These are phyloP conservation scores for Populus nigra DNA, from an alignment of 345 rosid genomes.

Conservation along the genomic window DNA sequence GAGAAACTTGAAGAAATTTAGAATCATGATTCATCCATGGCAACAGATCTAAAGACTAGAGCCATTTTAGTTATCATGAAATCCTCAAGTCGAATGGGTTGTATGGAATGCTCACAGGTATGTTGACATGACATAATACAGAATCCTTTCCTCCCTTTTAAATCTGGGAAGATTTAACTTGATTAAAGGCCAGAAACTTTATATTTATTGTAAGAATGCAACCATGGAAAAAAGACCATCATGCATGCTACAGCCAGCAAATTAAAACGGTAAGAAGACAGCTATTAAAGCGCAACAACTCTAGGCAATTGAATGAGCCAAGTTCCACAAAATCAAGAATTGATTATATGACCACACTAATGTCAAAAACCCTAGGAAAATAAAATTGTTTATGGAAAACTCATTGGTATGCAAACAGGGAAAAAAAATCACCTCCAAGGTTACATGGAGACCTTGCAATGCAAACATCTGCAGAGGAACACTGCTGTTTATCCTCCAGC, in stretches of 20 bases:
- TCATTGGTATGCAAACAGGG: background rate
- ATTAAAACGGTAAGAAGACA: background rate
- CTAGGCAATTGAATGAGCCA: background rate
- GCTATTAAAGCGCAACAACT: background rate
- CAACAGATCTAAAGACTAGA: background rate
- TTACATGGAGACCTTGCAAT: background rate
- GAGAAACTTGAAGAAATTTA: background rate
- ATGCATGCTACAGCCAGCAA: background rate
- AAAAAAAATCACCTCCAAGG: background rate
- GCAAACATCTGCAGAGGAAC: background rate
- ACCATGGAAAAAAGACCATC: background rate
- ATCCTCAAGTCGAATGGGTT: background rate
- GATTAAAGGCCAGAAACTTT: background rate
- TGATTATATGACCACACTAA: background rate
- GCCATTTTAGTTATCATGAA: background rate
- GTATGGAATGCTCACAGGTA: background rate
- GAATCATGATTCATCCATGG: background rate
- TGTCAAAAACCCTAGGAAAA: background rate
- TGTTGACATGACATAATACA: background rate
- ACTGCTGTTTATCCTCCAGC: background rate
- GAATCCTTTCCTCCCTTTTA: background rate
- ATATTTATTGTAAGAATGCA: background rate
- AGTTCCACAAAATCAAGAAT: constrained; percentile 1
- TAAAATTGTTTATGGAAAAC: constrained; percentile 3
- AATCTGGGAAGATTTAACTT: background rate